Percentiles rank a stretch among this genome's conserved stretches.
Evolutionary conservation across 306 rosid species (phyloP).

Genomic region (Vachellia collinsii): DNA sequence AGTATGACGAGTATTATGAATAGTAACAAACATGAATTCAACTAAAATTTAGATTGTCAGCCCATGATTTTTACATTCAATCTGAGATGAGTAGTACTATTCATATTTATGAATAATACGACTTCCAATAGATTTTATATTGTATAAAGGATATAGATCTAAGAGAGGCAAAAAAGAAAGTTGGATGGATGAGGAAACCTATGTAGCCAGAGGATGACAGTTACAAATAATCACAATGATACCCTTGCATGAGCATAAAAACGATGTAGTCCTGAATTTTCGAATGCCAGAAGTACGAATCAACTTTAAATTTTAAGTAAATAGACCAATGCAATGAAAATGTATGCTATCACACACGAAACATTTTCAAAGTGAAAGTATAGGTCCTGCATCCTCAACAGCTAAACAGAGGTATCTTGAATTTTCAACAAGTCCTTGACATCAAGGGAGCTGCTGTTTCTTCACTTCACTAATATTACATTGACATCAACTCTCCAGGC

Average conservation of each 20-base stretch:
- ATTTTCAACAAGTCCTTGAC: neutral
- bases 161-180: neutral
- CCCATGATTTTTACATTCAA: neutral
- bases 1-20: conserved; percentile 7
- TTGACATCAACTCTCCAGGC: neutral
- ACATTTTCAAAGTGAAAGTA: neutral
- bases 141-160: neutral
- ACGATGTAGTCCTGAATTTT: neutral
- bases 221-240: conserved; percentile 9
- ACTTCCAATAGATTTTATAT: neutral
- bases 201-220: conserved; percentile 16
- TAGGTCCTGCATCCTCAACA: neutral
- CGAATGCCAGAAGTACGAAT: neutral
- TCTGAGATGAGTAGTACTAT: neutral
- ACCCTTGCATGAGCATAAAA: neutral
- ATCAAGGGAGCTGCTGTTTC: conserved; percentile 6
- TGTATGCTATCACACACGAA: neutral
- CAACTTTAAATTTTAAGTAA: neutral
- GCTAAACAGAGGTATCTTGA: neutral
- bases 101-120: neutral
- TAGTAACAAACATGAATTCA: neutral
- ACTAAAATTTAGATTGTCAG: neutral
- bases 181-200: neutral
- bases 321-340: neutral
- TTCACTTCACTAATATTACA: neutral